Percentiles rank a stretch among this genome's conserved stretches.
Conservation (phyloP, 768 basidiomycete genomes). For the Hypholoma sublateritium region DNA sequence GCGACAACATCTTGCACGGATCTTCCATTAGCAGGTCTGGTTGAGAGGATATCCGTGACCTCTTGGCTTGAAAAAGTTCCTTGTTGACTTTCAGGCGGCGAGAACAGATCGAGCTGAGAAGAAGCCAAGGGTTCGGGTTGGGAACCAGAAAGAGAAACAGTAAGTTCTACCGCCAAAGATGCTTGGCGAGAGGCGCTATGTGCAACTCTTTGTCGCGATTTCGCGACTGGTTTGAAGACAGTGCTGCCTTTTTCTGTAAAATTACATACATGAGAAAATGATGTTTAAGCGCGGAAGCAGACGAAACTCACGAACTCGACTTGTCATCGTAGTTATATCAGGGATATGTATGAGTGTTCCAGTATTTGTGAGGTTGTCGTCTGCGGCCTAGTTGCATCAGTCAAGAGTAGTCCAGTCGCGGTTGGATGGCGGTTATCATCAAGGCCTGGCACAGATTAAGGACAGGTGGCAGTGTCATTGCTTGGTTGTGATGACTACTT, state of each 20-base stretch:
- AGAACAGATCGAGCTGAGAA: not conserved
- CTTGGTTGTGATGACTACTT: conserved; percentile 1
- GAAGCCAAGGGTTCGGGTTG: not conserved
- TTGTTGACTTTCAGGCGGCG: not conserved
- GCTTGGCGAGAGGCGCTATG: conserved; percentile 27
- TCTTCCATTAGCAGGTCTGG: not conserved
- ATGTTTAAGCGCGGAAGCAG: not conserved
- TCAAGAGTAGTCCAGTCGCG: not conserved
- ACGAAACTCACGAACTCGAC: conserved; percentile 61
- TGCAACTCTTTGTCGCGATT: conserved; percentile 46
- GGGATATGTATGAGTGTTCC: not conserved
- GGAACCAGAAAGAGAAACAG: not conserved
- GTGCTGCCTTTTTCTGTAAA: conserved; percentile 67
- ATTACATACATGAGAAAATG: conserved; percentile 7
- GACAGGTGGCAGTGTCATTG: not conserved
- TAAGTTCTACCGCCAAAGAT: conserved; percentile 20
- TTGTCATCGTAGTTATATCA: conserved; percentile 37
- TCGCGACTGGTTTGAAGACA: conserved; percentile 67
- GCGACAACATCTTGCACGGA: not conserved
- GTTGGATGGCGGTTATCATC: not conserved
- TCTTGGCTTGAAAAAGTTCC: not conserved
- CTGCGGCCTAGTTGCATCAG: not conserved
- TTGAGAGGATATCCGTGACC: not conserved
- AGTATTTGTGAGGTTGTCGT: not conserved
- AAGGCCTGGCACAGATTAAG: not conserved